Conservation (phyloP, 2,329 filamentous ascomycete genomes). For the Periconia sp. region DNA sequence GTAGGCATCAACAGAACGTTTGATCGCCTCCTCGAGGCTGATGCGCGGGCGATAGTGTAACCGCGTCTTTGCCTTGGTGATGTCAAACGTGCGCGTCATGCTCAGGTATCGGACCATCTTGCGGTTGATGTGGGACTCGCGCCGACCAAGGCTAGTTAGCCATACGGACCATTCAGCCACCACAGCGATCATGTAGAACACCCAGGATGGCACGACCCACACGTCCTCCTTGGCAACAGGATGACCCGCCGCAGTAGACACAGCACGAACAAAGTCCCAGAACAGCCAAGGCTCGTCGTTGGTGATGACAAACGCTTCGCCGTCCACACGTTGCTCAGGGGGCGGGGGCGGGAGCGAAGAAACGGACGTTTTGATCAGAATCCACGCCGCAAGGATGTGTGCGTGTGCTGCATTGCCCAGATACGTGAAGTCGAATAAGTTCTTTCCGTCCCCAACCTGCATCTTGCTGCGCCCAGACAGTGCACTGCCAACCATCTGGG, state of each 20-base stretch:
- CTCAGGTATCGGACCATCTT: slow-evolving; percentile 15
- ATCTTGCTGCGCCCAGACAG: slow-evolving; percentile 13
- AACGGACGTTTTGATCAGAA: background rate
- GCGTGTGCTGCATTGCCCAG: slow-evolving; percentile 20
- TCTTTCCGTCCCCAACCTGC: slow-evolving; percentile 21
- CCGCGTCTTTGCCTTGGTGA: slow-evolving; percentile 20
- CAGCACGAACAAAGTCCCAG: slow-evolving; percentile 16
- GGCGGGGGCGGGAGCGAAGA: background rate
- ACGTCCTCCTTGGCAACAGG: slow-evolving; percentile 18
- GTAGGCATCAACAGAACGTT: background rate
- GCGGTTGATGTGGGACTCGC: slow-evolving; percentile 10
- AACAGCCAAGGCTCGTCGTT: slow-evolving; percentile 24
- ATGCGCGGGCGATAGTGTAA: slow-evolving; percentile 22
- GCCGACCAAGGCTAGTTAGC: background rate
- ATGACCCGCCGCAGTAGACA: slow-evolving; percentile 13
- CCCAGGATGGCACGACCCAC: slow-evolving; percentile 9
- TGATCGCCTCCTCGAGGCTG: slow-evolving; percentile 13
- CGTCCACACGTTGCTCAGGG: slow-evolving; percentile 14
- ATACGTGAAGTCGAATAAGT: slow-evolving; percentile 26
- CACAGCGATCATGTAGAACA: slow-evolving; percentile 12
- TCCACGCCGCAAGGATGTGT: slow-evolving; percentile 18
- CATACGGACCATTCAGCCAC: slow-evolving; percentile 5
- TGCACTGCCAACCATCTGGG: slow-evolving; percentile 11
- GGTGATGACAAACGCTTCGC: slow-evolving; percentile 26
- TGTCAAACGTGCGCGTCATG: slow-evolving; percentile 17